These are phyloP conservation scores for Mycena galopus DNA, from an alignment of 768 basidiomycete species.

Conservation along the genomic window DNA sequence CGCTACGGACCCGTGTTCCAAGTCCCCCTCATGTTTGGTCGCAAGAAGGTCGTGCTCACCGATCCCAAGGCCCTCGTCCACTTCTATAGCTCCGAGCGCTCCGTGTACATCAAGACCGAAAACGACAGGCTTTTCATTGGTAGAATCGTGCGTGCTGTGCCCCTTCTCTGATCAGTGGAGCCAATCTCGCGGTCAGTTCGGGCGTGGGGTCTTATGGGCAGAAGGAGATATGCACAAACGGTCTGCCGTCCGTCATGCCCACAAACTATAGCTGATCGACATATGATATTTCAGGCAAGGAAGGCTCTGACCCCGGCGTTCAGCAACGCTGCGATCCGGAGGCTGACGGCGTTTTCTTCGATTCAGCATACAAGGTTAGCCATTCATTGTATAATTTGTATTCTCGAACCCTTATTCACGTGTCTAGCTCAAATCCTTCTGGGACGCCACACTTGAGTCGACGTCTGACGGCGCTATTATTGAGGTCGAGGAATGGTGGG, in stretches of 20 bases:
- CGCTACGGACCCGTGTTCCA: constrained; percentile 32
- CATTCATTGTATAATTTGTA: not conserved
- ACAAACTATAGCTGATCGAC: not conserved
- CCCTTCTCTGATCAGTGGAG: not conserved
- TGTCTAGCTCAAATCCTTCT: constrained; percentile 26
- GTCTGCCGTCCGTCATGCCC: constrained; percentile 1
- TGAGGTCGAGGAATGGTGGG: constrained; percentile 51
- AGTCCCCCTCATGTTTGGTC: constrained; percentile 24
- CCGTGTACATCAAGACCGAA: constrained; percentile 34
- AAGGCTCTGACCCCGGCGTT: too few species aligned
- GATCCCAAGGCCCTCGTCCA: constrained; percentile 43
- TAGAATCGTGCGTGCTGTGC: not conserved
- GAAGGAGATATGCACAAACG: constrained; percentile 42
- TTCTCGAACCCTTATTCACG: not conserved
- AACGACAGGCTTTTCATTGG: constrained; percentile 2
- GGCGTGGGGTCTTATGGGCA: constrained; percentile 34
- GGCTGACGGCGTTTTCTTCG: constrained; percentile 54
- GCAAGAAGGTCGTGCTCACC: constrained; percentile 28
- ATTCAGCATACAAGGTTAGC: constrained; percentile 57
- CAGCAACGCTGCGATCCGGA: constrained; percentile 55
- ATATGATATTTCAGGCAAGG: constrained; percentile 44
- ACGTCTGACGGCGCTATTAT: constrained; percentile 38
- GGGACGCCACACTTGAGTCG: constrained; percentile 32
- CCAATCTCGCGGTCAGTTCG: constrained; percentile 10
- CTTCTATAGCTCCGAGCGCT: constrained; percentile 36